Base-by-base conservation (phyloP, 2,329 filamentous ascomycete species). In the Cercospora brassicicola region DNA sequence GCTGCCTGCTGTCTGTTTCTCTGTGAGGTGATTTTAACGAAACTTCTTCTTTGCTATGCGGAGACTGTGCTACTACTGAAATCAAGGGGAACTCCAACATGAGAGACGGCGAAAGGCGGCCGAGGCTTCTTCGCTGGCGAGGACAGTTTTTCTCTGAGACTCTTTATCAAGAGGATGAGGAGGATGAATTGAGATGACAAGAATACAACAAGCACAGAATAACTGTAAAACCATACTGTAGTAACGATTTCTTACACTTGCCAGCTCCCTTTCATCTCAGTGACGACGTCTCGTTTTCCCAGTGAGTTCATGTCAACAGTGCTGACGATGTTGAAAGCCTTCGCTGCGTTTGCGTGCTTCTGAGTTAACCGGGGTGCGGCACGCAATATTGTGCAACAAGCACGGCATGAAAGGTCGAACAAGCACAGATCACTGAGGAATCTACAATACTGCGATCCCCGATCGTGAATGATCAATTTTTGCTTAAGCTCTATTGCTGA, bases 111-210 rank as follows among this genome's bases (percentile, higher is more conserved):
- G 26, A 55, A 55, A 15, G 23, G 23, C 30, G 15, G 59, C 36
- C 53, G 51, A 39, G 51, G 51, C 60, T 68, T 62, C 64, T 59
- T 68, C 67, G 67, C 67, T 68, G 67, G 67, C 67, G 67, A 68
- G 63, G 67, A 68, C 55, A 33, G n/a, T 23, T 59, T 57, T 59
- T 11, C 18, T 59, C 28, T 13, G 1, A 42, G 23, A 13, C 53
- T 56, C 53, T 56, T 28, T 18, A 28, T 57, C 56, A 57, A 33
- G 51, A 62, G 6, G 6, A 66, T 55, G 31, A 57, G 59, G 48
- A 53, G 56, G 56, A 67, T 30, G 30, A 59, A 26, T 59, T 56
- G 57, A 42, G 55, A 36, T 33, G 55, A 59, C 28, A 59, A 59
- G n/a, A 59, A 59, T 36, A 55, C 48, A 55, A 8, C 48, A 20